Percentiles rank a stretch among this genome's conserved stretches.
These are phyloP conservation scores for Linnemannia hyalina DNA, from an alignment of 192 early-diverging fungal genomes.

Conservation along the genomic window DNA sequence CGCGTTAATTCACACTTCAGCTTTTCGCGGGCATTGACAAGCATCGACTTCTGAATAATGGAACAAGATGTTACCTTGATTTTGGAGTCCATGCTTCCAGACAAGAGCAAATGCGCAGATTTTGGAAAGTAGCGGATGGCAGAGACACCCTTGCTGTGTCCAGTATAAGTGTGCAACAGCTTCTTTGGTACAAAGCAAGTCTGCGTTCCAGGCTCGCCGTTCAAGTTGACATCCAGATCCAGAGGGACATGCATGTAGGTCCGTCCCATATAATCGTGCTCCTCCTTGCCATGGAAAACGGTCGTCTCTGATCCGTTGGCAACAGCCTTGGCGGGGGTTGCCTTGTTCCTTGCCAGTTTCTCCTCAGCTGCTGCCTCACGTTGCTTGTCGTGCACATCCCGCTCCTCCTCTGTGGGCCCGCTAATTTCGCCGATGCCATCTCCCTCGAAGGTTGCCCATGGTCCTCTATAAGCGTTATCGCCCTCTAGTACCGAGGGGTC, in stretches of 20 bases:
- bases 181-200: slow-evolving; percentile 90
- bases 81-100: slow-evolving; percentile 93
- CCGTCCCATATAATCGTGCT: slow-evolving; percentile 92
- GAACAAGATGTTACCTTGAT: slow-evolving; percentile 76
- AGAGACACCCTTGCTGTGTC: slow-evolving; percentile 92
- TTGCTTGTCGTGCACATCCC: slow-evolving; percentile 63
- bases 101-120: slow-evolving; percentile 91
- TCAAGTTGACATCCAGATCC: slow-evolving; percentile 85
- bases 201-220: slow-evolving; percentile 77
- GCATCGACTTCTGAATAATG: background rate
- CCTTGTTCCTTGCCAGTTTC: slow-evolving; percentile 54
- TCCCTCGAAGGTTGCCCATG: slow-evolving; percentile 94
- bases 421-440: slow-evolving; percentile 75
- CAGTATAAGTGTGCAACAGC: slow-evolving; percentile 91
- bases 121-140: slow-evolving; percentile 92
- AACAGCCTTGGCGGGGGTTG: slow-evolving; percentile 39
- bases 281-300: slow-evolving; percentile 87
- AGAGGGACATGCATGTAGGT: slow-evolving; percentile 97
- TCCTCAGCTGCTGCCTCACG: slow-evolving; percentile 57
- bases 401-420: slow-evolving; percentile 69
- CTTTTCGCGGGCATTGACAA: background rate
- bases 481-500: slow-evolving; percentile 82
- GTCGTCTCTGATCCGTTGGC: slow-evolving; percentile 79
- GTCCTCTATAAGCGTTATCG: slow-evolving; percentile 85
- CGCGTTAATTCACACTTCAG: background rate